phyloP scores from a whole-genome alignment of 2,329 filamentous ascomycete genomes.

The Fusarium phyllophilum region DNA sequence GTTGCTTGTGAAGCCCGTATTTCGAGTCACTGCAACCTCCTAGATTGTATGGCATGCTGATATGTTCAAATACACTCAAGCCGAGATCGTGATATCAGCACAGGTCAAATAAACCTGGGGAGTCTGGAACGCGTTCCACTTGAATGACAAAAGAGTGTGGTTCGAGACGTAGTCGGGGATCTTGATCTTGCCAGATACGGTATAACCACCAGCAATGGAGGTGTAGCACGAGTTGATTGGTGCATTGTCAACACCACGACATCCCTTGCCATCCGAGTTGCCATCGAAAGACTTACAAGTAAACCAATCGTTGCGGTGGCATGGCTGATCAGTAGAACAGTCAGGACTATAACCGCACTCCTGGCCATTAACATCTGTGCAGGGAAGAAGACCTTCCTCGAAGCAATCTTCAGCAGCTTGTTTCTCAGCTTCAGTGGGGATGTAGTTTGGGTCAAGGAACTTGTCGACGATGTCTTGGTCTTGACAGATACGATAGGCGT shows the following conservation, averaged over 20 bases:
- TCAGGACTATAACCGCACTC: conserved; percentile 60
- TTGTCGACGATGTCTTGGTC: conserved; percentile 62
- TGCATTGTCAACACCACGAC: conserved; percentile 59
- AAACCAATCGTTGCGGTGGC: conserved; percentile 64
- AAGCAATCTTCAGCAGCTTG: conserved; percentile 65
- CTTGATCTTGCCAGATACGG: conserved; percentile 62
- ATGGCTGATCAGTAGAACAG: conserved; percentile 55
- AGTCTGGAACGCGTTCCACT: conserved; percentile 66
- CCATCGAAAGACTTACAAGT: conserved; percentile 59
- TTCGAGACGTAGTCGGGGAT: conserved; percentile 59
- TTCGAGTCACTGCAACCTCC: too few relatives aligned
- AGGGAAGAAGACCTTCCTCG: conserved; percentile 57
- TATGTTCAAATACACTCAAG: not conserved
- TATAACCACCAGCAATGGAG: conserved; percentile 63
- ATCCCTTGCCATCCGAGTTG: conserved; percentile 47
- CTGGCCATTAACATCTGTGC: conserved; percentile 62
- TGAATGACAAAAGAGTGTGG: conserved; percentile 63
- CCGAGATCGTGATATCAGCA: conserved; percentile 60
- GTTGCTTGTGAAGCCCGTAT: too few relatives aligned
- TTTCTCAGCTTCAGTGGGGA: conserved; percentile 63
- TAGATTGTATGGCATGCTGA: too few relatives aligned
- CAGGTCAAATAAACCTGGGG: conserved; percentile 64
- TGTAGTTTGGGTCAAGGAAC: conserved; percentile 57
- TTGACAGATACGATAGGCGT: conserved; percentile 63
- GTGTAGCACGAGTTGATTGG: conserved; percentile 59